Percentiles rank a stretch among this genome's conserved stretches.
These are phyloP conservation scores for Suillus brevipes DNA, from an alignment of 768 basidiomycete species.

Conservation along the genomic window DNA sequence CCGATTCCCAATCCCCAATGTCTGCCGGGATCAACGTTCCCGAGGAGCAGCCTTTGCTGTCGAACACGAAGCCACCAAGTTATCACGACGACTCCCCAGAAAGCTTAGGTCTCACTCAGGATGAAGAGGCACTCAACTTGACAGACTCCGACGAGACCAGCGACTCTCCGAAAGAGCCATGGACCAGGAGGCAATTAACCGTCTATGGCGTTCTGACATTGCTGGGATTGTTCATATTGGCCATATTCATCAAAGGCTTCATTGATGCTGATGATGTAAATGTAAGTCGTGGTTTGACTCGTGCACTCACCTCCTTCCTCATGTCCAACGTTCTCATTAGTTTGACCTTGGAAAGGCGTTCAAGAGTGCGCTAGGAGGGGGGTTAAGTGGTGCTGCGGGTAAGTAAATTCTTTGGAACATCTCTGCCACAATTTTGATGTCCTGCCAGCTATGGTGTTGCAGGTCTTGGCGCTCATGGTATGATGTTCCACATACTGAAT, in stretches of 20 bases:
- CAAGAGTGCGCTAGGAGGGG: conserved; percentile 85
- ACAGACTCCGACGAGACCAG: conserved; percentile 5
- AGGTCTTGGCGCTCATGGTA: conserved; percentile 86
- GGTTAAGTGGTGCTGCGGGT: conserved; percentile 87
- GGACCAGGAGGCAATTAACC: conserved; percentile 13
- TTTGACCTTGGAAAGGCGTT: conserved; percentile 81
- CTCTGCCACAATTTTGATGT: conserved; percentile 6
- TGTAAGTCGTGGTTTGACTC: conserved; percentile 39
- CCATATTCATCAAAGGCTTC: conserved; percentile 66
- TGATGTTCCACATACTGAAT: not conserved
- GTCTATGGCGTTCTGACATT: conserved; percentile 38
- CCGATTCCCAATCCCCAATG: not conserved
- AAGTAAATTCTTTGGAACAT: conserved; percentile 12
- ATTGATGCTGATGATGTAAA: conserved; percentile 68
- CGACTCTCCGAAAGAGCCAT: conserved; percentile 11
- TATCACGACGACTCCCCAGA: conserved; percentile 16
- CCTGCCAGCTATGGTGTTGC: conserved; percentile 82
- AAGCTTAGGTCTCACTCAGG: not conserved
- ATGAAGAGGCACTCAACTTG: conserved; percentile 18
- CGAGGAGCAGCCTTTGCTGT: conserved; percentile 26
- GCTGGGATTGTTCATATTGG: conserved; percentile 40
- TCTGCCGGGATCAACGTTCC: conserved; percentile 14
- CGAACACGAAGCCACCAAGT: conserved; percentile 14
- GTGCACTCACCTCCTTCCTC: conserved; percentile 46
- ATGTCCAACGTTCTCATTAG: conserved; percentile 40